Evolutionary conservation across 1,284 basidiomycete genomes (phyloP).

Genomic region (Boletus hoseneyae): DNA sequence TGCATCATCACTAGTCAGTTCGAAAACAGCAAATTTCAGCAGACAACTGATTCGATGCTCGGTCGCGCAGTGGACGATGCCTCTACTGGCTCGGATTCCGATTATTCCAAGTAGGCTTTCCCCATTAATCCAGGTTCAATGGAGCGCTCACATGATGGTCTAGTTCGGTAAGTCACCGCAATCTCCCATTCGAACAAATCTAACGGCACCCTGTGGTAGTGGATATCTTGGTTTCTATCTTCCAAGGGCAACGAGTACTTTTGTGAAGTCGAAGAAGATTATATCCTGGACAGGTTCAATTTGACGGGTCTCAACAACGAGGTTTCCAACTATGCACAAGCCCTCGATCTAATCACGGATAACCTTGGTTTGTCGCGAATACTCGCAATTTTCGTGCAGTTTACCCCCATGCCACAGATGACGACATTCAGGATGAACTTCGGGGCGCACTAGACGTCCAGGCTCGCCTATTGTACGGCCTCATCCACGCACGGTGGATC

Average conservation of each 20-base stretch:
- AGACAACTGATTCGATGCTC: slow-evolving; percentile 32
- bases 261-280: slow-evolving; percentile 99
- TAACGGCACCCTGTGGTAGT: slow-evolving; percentile 44
- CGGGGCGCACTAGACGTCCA: slow-evolving; percentile 85
- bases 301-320: slow-evolving; percentile 96
- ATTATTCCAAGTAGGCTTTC: slow-evolving; percentile 75
- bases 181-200: slow-evolving; percentile 9
- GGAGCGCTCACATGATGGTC: slow-evolving; percentile 17
- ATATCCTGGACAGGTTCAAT: slow-evolving; percentile 98
- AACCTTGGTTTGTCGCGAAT: slow-evolving; percentile 65
- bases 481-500: slow-evolving; percentile 97
- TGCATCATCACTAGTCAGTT: slow-evolving; percentile 28
- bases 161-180: slow-evolving; percentile 41
- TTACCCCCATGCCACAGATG: slow-evolving; percentile 46
- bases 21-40: slow-evolving; percentile 11
- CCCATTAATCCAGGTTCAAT: slow-evolving; percentile 1
- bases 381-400: background rate
- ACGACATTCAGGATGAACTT: slow-evolving; percentile 76
- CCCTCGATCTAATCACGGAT: slow-evolving; percentile 94
- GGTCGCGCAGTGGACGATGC: slow-evolving; percentile 72
- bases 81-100: slow-evolving; percentile 83
- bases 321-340: slow-evolving; percentile 92
- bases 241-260: slow-evolving; percentile 99
- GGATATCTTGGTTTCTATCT: slow-evolving; percentile 98
- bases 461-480: slow-evolving; percentile 87